Percentiles rank a stretch among this genome's conserved stretches.
These are phyloP conservation scores for Syncephalis plumigaleata DNA, from an alignment of 371 early-diverging fungal species.

Conservation along the genomic window DNA sequence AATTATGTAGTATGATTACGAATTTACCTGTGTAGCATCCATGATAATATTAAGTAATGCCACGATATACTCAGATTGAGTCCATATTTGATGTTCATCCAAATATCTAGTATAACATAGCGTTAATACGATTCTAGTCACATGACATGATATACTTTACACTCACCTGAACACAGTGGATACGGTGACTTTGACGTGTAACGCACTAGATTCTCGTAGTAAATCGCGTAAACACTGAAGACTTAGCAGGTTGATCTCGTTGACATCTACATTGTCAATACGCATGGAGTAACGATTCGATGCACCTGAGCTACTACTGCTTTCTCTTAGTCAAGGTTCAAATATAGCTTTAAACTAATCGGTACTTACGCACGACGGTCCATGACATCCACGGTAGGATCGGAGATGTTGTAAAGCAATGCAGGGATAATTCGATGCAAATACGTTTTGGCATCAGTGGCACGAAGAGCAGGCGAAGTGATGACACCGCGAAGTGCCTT, in stretches of 20 bases:
- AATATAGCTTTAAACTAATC: background rate
- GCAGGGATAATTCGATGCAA: constrained; percentile 33
- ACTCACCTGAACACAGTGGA: constrained; percentile 13
- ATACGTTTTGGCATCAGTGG: constrained; percentile 29
- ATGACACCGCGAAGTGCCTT: constrained; percentile 27
- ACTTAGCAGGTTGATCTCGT: constrained; percentile 17
- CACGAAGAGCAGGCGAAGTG: constrained; percentile 29
- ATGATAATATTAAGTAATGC: constrained; percentile 33
- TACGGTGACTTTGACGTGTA: constrained; percentile 23
- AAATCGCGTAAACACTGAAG: constrained; percentile 22
- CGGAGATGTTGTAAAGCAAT: constrained; percentile 22
- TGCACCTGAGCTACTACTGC: too few relatives aligned
- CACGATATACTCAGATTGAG: constrained; percentile 26
- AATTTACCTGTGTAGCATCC: constrained; percentile 24
- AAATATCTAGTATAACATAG: constrained; percentile 12
- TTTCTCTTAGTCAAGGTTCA: too few relatives aligned
- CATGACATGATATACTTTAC: too few relatives aligned
- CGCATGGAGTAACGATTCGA: constrained; percentile 7
- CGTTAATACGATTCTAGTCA: too few relatives aligned
- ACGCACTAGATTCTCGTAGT: constrained; percentile 24
- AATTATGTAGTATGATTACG: background rate
- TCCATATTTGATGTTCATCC: constrained; percentile 36
- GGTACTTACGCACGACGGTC: constrained; percentile 6
- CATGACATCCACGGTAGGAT: constrained; percentile 11
- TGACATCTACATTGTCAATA: constrained; percentile 11